These are phyloP conservation scores for Coemansia sp. DNA, from an alignment of 192 early-diverging fungal genomes.

Conservation along the genomic window DNA sequence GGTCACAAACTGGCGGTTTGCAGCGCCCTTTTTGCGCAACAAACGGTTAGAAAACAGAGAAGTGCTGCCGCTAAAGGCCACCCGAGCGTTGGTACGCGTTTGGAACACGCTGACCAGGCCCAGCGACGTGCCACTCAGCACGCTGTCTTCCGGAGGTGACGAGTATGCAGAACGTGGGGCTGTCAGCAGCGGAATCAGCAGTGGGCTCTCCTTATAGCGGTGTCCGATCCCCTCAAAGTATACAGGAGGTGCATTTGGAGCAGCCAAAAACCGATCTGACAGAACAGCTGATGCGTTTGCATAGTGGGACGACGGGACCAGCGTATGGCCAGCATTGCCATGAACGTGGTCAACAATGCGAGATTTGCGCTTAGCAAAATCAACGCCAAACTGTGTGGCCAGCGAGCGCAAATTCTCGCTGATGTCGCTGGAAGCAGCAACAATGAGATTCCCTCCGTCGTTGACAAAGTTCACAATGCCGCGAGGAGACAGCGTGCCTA, in stretches of 20 bases:
- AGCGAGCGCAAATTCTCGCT: constrained; percentile 74
- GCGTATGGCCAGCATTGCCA: constrained; percentile 49
- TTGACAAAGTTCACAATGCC: constrained; percentile 83
- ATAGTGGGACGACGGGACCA: constrained; percentile 57
- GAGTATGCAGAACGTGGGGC: constrained; percentile 67
- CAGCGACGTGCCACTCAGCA: constrained; percentile 60
- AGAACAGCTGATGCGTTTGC: constrained; percentile 44
- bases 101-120: constrained; percentile 83
- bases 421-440: constrained; percentile 65
- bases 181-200: constrained; percentile 62
- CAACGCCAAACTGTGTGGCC: constrained; percentile 85
- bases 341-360: constrained; percentile 70
- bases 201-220: constrained; percentile 64
- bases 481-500: constrained; percentile 54
- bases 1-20: constrained; percentile 71
- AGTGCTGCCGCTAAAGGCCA: constrained; percentile 76
- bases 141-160: neutral
- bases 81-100: constrained; percentile 83
- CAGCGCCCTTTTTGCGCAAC: constrained; percentile 31
- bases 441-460: constrained; percentile 84
- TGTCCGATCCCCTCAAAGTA: constrained; percentile 81
- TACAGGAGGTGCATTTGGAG: constrained; percentile 12
- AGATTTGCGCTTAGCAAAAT: constrained; percentile 71
- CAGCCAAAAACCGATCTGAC: constrained; percentile 6
- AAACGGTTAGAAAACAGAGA: constrained; percentile 81